Evolutionary conservation across 129 eudicot species (phyloP).

Genomic region (Saussurea involucrata): DNA sequence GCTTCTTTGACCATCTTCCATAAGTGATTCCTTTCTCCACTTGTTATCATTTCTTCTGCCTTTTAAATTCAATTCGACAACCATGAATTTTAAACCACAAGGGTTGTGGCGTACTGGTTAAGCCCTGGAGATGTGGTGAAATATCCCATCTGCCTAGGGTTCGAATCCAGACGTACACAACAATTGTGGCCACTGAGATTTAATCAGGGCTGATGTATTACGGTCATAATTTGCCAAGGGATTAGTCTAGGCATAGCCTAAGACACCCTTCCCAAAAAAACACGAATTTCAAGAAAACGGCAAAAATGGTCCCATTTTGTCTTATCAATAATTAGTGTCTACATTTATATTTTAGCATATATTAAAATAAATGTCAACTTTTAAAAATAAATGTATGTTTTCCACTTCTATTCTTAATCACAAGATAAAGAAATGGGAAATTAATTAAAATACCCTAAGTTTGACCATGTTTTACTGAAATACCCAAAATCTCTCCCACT

Average conservation of each 20-base stretch:
- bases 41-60: neutral
- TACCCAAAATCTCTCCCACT: too few relatives aligned
- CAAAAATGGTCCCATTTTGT: slow-evolving; percentile 6
- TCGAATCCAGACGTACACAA: too few relatives aligned
- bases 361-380: neutral
- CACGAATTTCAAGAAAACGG: slow-evolving; percentile 2
- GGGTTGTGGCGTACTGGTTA: too few relatives aligned
- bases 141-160: too few relatives aligned
- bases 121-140: too few relatives aligned
- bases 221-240: too few relatives aligned
- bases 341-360: neutral
- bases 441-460: too few relatives aligned
- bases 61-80: neutral
- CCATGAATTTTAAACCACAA: neutral
- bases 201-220: too few relatives aligned
- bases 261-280: too few relatives aligned
- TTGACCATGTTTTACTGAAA: too few relatives aligned
- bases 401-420: neutral
- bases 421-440: neutral
- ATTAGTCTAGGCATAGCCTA: too few relatives aligned
- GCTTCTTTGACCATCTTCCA: slow-evolving; percentile 23
- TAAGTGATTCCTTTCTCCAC: slow-evolving; percentile 30
- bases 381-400: neutral
- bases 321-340: neutral
- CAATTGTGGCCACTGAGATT: too few relatives aligned